A percentile compares a stretch with the other conserved stretches of the same genome.
Evolutionary conservation across 345 rosid genomes (phyloP).

Genomic region (Hypericum androsaemum): DNA sequence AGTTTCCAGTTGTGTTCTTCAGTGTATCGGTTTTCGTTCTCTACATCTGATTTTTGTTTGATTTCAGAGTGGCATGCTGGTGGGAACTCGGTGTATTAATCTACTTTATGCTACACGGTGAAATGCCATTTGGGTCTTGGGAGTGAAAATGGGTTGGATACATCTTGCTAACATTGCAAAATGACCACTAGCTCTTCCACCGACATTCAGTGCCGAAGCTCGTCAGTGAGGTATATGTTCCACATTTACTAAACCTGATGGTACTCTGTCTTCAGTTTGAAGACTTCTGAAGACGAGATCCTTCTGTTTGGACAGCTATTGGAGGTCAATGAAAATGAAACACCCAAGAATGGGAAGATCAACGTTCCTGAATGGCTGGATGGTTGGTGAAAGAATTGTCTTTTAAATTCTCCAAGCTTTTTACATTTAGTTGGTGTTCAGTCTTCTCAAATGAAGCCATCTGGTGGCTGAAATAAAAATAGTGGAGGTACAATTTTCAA

Average conservation of each 20-base stretch:
- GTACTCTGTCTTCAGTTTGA: background rate
- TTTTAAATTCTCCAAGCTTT: too few relatives aligned
- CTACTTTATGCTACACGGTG: slow-evolving; percentile 67
- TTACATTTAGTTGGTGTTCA: too few relatives aligned
- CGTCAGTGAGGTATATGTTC: slow-evolving; percentile 50
- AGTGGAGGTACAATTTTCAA: too few relatives aligned
- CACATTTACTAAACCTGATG: background rate
- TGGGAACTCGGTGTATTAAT: slow-evolving; percentile 72
- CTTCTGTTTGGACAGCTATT: too few relatives aligned
- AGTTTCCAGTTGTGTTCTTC: background rate
- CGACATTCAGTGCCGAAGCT: slow-evolving; percentile 53
- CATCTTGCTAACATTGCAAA: slow-evolving; percentile 65
- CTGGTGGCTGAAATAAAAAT: too few relatives aligned
- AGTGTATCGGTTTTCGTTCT: too few relatives aligned
- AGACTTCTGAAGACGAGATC: background rate
- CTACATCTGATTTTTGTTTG: slow-evolving; percentile 8
- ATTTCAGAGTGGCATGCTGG: slow-evolving; percentile 59
- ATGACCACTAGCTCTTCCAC: slow-evolving; percentile 56
- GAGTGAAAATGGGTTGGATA: slow-evolving; percentile 75
- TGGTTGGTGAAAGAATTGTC: too few relatives aligned
- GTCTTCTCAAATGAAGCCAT: too few relatives aligned
- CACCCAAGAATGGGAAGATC: too few relatives aligned
- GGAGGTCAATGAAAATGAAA: too few relatives aligned
- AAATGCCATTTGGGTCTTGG: slow-evolving; percentile 84
- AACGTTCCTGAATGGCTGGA: too few relatives aligned